Evolutionary conservation across 225 moss, liverwort and hornwort species (phyloP), one percentile per base, ranked within the genome.

Genomic region (Rhytidiadelphus loreus): DNA sequence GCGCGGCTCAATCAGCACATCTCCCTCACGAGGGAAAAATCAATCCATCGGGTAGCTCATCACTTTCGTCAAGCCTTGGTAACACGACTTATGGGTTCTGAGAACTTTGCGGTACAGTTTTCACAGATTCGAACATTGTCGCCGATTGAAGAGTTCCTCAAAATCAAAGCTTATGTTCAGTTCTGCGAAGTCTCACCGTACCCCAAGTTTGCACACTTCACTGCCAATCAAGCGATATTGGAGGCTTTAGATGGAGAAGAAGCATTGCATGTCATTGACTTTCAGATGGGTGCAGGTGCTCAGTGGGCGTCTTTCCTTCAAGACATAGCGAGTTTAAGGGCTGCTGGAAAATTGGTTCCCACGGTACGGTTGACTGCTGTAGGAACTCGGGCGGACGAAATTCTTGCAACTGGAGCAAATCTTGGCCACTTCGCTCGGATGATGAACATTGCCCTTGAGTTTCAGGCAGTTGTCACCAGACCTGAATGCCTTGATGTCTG

Each of bases 1-100:
- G 95, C 92, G 93, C 93, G 92, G 92, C 95, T 95, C 93, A 95
- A 93, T 88, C 93, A 88, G 92, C 92, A 91, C 89, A 92, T 95
- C 91, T 95, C 90, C 81, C 90, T 88, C 16, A 91, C 39, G 3
- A 89, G 90, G 85, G 92, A 88, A 86, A 90, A 93, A 82, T 92
- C 95, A 41, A 91, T 95, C 30, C 86, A 95, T 82, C 92, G 95
- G 57, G 93, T 95, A 82, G 93, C 95, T 91, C 92, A 91, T 57
- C 86, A 93, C 53, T 95, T 95, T 89, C 74, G 78, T 77, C 88
- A 95, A 85, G 95, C 93, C 85, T 69, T 95, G 82, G 88, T 90
- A 37, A 82, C 92, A 39, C 90, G 91, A 43, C 68, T 95, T 9
- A 89, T 75, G 68, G 90, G 93, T 43, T 65, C 61, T 29, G 82